Base-by-base conservation (phyloP, 192 early-diverging fungal genomes). In the Entomortierella parvispora region DNA sequence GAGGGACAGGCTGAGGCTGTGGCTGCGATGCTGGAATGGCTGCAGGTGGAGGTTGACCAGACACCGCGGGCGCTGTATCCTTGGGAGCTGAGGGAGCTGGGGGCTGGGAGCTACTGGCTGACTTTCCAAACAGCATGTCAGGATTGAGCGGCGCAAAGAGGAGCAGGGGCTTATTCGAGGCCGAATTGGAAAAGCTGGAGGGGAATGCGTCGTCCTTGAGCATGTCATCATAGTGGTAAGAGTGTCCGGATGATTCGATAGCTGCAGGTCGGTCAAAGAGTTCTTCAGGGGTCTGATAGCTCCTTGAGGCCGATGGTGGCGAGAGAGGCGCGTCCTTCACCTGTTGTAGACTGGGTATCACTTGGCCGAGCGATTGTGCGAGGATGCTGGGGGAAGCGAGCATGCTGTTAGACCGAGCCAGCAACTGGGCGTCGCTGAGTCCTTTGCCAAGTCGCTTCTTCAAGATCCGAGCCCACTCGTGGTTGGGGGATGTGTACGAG, bases 361-460 rank as follows among this genome's bases (percentile, higher is more conserved):
- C 74, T 32, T 77, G 74, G 1, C n/a, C 55, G 28, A 77, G 65
- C 3, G 74, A 68, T 31, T 77, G 74, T 5, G 74, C 74, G 43
- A 77, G 34, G 49, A 77, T 77, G 22, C 74, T 77, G 26, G 74
- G 74, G 2, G 74, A 77, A 2, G 74, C 74, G 37, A 77, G 43
- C 74, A 77, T 77, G 20, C 74, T 77, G 55, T 68, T 77, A 25
- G 74, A 77, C 32, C 74, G 52, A 7, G 74, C 61, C 1, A 77
- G 60, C 25, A 71, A 20, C 20, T 77, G 74, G 1, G 74, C 74
- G 40, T 77, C 74, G 42, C 32, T 68, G 26, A 77, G 65, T 50
- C 66, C 66, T 34, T 68, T 77, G 33, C 53, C 53, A 8, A 77
- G 74, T 22, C 74, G 74, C 26, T 43, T 47, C 43, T 77, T 65